These are phyloP conservation scores for Cryptosporidium canis DNA, from an alignment of 169 alveolate species.

Conservation along the genomic window DNA sequence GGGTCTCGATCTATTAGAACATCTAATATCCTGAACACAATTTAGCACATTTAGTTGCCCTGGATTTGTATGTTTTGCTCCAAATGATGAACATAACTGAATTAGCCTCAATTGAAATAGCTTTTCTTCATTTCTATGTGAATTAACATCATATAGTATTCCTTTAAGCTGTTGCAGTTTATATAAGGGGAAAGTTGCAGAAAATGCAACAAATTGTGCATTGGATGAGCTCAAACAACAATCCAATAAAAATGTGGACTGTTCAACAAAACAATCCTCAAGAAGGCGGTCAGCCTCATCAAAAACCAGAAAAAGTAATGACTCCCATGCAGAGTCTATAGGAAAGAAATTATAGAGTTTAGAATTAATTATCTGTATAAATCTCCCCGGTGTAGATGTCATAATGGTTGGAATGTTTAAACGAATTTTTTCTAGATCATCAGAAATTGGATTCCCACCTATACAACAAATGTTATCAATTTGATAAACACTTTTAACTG, in stretches of 20 bases:
- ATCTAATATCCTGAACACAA: background rate
- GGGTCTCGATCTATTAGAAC: background rate
- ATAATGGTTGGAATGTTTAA: background rate
- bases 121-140: background rate
- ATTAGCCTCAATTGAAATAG: conserved; percentile 24
- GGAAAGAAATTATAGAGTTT: background rate
- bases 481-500: background rate
- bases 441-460: conserved; percentile 49
- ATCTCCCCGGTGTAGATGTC: conserved; percentile 68
- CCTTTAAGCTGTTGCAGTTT: conserved; percentile 8
- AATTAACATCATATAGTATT: background rate
- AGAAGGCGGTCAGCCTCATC: conserved; percentile 78
- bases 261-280: conserved; percentile 70
- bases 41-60: background rate
- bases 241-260: background rate
- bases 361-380: conserved; percentile 14
- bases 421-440: conserved; percentile 19
- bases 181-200: conserved; percentile 76
- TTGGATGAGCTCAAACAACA: conserved; percentile 5
- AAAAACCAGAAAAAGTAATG: conserved; percentile 38
- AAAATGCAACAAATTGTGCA: conserved; percentile 72
- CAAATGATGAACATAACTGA: conserved; percentile 51
- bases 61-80: background rate
- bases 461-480: conserved; percentile 25
- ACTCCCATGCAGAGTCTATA: background rate